Evolutionary conservation across 345 rosid genomes (phyloP).

Genomic region (Salix caprea): DNA sequence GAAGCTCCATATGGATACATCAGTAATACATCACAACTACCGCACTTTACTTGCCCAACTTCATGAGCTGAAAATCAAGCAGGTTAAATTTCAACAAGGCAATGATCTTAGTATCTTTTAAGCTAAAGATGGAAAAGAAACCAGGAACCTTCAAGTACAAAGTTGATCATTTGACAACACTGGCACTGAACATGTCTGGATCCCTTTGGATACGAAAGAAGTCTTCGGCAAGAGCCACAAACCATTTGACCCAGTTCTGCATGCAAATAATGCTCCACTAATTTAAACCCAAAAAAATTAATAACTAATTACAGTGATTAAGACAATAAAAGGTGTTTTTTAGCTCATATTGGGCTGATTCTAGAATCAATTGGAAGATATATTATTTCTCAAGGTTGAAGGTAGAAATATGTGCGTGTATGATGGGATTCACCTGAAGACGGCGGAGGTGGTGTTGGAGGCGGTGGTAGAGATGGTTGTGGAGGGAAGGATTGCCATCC

Average conservation of each 20-base stretch:
- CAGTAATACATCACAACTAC: conserved; percentile 51
- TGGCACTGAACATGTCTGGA: conserved; percentile 59
- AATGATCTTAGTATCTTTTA: neutral
- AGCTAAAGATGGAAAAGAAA: neutral
- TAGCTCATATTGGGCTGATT: neutral
- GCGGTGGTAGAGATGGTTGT: conserved; percentile 2
- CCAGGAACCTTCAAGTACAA: conserved; percentile 74
- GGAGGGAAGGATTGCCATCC: conserved; percentile 21
- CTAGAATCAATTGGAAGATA: neutral
- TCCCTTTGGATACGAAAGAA: conserved; percentile 74
- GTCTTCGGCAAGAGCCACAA: conserved; percentile 81
- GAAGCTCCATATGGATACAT: conserved; percentile 88
- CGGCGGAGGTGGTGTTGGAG: conserved; percentile 13
- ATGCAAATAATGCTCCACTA: neutral
- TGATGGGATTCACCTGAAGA: neutral
- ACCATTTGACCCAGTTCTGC: conserved; percentile 81
- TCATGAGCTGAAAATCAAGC: conserved; percentile 51
- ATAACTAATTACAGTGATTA: neutral
- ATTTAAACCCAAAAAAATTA: neutral
- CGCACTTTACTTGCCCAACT: conserved; percentile 71
- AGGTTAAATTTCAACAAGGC: neutral
- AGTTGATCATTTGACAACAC: conserved; percentile 59
- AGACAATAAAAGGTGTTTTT: too few relatives aligned
- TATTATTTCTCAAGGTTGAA: neutral
- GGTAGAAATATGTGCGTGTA: neutral